These are phyloP conservation scores for Boletus rufocinnamomeus DNA, from an alignment of 768 basidiomycete genomes.

Conservation along the genomic window DNA sequence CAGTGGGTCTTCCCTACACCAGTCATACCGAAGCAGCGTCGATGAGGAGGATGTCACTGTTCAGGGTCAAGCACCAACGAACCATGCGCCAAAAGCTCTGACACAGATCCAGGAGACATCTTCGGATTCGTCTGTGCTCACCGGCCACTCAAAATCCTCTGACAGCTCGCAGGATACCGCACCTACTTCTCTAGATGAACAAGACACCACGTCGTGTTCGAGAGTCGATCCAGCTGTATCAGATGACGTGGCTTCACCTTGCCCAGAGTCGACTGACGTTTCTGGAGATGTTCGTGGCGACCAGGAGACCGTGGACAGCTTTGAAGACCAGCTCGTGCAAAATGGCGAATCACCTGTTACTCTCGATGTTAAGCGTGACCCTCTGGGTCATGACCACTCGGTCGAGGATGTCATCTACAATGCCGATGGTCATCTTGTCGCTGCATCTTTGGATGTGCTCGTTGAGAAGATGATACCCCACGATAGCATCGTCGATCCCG, in stretches of 20 bases:
- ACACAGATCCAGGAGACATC: conserved; percentile 41
- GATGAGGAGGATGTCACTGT: conserved; percentile 69
- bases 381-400: conserved; percentile 72
- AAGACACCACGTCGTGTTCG: conserved; percentile 35
- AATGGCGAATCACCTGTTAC: conserved; percentile 55
- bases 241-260: conserved; percentile 33
- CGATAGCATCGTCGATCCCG: conserved; percentile 84
- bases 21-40: conserved; percentile 38
- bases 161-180: conserved; percentile 49
- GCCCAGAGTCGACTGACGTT: conserved; percentile 40
- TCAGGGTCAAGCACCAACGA: conserved; percentile 43
- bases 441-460: conserved; percentile 83
- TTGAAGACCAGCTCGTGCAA: conserved; percentile 58
- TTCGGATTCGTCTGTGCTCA: conserved; percentile 51
- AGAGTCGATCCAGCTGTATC: conserved; percentile 29
- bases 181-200: conserved; percentile 52
- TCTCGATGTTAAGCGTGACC: conserved; percentile 38
- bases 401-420: conserved; percentile 88
- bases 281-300: conserved; percentile 52
- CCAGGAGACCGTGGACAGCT: conserved; percentile 32
- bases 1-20: conserved; percentile 41
- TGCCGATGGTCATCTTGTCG: conserved; percentile 84
- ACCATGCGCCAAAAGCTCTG: conserved; percentile 19
- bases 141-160: conserved; percentile 47
- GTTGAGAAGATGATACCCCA: conserved; percentile 99